Percentiles rank a stretch among this genome's conserved stretches.
phyloP scores from a whole-genome alignment of 2,329 filamentous ascomycete genomes.

The Bertia moriformis region DNA sequence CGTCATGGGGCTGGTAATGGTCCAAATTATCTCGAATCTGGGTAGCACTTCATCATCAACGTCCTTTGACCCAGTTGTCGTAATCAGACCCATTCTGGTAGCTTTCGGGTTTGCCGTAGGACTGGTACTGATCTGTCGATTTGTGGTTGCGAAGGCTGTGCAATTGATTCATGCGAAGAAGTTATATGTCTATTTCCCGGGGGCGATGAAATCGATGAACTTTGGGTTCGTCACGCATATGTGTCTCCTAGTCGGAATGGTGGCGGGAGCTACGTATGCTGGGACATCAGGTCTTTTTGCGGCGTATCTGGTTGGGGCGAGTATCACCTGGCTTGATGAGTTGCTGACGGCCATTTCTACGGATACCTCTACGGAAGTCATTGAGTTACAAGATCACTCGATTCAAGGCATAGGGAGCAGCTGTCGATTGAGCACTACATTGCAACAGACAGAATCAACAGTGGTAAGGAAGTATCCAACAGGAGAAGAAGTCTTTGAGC shows the following conservation, averaged over 20 bases:
- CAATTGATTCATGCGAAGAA: background rate
- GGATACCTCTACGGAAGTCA: background rate
- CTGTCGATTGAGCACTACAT: too few species aligned
- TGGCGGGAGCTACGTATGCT: constrained; percentile 38
- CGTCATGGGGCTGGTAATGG: constrained; percentile 63
- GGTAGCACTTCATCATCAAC: constrained; percentile 13
- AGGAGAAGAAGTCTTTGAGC: constrained; percentile 15
- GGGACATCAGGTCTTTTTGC: constrained; percentile 49
- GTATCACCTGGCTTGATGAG: constrained; percentile 43
- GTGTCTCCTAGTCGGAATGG: constrained; percentile 27
- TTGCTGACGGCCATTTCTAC: background rate
- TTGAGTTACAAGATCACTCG: too few species aligned
- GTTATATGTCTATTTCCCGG: background rate
- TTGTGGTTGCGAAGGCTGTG: constrained; percentile 12
- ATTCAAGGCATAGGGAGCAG: too few species aligned
- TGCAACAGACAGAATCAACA: background rate
- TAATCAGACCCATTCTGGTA: constrained; percentile 29
- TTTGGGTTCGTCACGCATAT: constrained; percentile 31
- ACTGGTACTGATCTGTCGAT: constrained; percentile 29
- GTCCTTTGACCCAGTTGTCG: constrained; percentile 13
- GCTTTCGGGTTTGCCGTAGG: constrained; percentile 33
- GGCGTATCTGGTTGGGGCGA: constrained; percentile 45
- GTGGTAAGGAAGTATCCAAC: background rate
- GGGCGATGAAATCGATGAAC: constrained; percentile 12
- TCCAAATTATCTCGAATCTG: constrained; percentile 59